Base-by-base conservation (phyloP, 176 grass and related monocot genomes). In the Musa beccarii region DNA sequence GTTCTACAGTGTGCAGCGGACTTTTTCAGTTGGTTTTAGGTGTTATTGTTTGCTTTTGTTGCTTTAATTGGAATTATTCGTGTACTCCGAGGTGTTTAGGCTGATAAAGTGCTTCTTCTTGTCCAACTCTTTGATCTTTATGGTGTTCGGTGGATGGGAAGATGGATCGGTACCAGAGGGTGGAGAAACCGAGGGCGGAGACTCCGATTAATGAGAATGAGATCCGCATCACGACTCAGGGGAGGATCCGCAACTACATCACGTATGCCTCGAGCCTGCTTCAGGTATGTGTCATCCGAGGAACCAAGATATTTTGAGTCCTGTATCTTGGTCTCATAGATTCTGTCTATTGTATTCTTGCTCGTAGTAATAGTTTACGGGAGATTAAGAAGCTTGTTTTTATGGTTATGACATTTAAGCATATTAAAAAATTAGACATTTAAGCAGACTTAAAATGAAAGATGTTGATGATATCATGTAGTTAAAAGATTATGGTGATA, bases 81-180 rank as follows among this genome's bases (percentile, higher is more conserved):
- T 26, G 10, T 66, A 10, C 23, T 4, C 2, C 25, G 23, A 25
- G 1, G 26, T 66, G 26, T 28, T 7, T 26, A 2, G 23, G 63
- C 11, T 28, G 34, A 28, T 13, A 12, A 12, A 26, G 22, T 25
- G 10, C 2, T 66, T 66, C 1, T 66, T 26, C 11, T 66, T 28
- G 1, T 66, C 23, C 63, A 66, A 61, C 57, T 6, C 20, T 34
- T 75, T 59, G 54, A 66, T 70, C 3, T 51, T 69, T 22, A 19
- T 69, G 28, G 15, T 43, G 34, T 43, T 43, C 34, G 34, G 6
- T 43, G 34, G 34, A 43, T 43, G 34, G 34, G 34, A 43, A 43
- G 61, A 70, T 70, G 68, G 43, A 70, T 70, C 26, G 68, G 11
- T 70, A 51, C 28, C 29, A 51, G 68, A 50, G 68, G 43, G 28